Evolutionary conservation across 441 rosid genomes (phyloP), one percentile per base, ranked within the genome.

Genomic region (Macaranga tanarius): DNA sequence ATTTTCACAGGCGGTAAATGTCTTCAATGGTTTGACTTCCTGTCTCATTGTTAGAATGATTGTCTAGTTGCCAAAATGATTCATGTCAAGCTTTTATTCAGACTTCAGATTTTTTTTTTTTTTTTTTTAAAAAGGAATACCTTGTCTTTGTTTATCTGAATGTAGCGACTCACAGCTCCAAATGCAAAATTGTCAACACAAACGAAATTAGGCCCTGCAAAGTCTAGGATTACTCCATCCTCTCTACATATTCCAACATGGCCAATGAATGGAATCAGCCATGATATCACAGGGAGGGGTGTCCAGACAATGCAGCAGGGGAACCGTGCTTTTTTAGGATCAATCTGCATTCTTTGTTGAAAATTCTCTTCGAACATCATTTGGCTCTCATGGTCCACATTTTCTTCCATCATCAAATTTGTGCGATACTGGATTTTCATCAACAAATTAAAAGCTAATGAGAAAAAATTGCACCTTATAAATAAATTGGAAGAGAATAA

Each of bases 201-300:
- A 66, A 92, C 86, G 55, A 94, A 87, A 77, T 88, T 86, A 57
- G 97, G 87, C 0, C 93, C 93, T 4, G 93, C 76, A 74, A 94
- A 94, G 72, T 90, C 95, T 59, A 90, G 72, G 54, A 89, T 88
- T 28, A 81, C 83, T 31, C 99, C 97, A 69, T 90, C 95, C 77
- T 94, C 99, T 78, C 89, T 78, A 75, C 97, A 92, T 67, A 94
- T 84, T 17, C 98, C 97, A 25, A 92, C 75, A 69, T 90, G 97
- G 62, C 99, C 97, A n/a, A 94, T 86, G 84, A 94, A 94, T 5
- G 97, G 98, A 70, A 92, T 90, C 75, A 94, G 69, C 98, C 98
- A 94, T 11, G 97, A 94, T 81, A 92, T 87, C 44, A 92, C 92
- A 40, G 98, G 98, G 4, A 94, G 88, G 4, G 97, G 96, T 22